Base-by-base conservation (phyloP, 2,329 filamentous ascomycete species). In the Leptodontidium sp. region DNA sequence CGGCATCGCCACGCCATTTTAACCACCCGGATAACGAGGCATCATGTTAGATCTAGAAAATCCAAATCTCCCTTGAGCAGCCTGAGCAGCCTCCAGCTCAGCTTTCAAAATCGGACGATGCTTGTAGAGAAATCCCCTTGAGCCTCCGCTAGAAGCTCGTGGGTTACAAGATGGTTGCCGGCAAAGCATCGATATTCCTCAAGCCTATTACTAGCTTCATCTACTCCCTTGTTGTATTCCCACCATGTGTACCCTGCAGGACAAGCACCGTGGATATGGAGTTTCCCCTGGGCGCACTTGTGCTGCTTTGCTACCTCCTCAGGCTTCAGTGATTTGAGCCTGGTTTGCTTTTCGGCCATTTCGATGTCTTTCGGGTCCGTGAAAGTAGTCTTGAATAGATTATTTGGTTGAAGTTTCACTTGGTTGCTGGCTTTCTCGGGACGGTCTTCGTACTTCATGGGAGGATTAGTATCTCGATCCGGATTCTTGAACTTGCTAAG, bases 261-360 rank as follows among this genome's bases (percentile, higher is more conserved):
- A 14, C 63, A 65, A 2, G n/a, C 21, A 12, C 43, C 55, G 12
- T 66, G 57, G 11, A 12, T 11, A 7, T 1, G 1, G 2, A 66
- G 64, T 35, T 66, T 59, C 29, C 38, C 29, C 15, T 55, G 29
- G 1, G 65, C 58, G 58, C 65, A 62, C 40, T 47, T 24, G 1
- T 62, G 43, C 32, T 62, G 65, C n/a, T 47, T 32, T 2, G 26
- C 21, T 15, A 17, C 47, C n/a, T 67, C 57, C 1, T 24, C 40
- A n/a, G 29, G 40, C 12, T n/a, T 29, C 15, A 67, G 35, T 11
- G 14, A 55, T 6, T 5, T 21, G 21, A 61, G 45, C 26, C 57
- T 49, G 24, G 15, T 50, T 40, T 67, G 65, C 17, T 35, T 52
- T 15, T 53, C 35, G 6, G 57, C 57, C 65, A 67, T 67, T 15